Conservation (phyloP, 352 stramenopile genomes). For the Phytophthora megakarya region DNA sequence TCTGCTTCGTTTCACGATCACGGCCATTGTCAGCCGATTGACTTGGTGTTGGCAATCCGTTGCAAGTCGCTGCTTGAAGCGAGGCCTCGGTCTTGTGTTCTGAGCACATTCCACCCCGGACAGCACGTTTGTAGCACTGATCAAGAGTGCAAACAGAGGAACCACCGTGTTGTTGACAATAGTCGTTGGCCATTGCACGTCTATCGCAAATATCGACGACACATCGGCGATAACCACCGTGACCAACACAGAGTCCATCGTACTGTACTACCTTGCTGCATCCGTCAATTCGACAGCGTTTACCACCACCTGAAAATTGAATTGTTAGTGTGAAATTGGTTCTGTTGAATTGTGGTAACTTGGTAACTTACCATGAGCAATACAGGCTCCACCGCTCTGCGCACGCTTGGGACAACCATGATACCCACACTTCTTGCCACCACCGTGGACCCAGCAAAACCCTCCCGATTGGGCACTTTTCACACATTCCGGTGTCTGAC, state of each 20-base stretch:
- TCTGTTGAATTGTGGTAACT: too few relatives aligned
- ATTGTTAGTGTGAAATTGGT: background rate
- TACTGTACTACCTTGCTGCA: conserved; percentile 76
- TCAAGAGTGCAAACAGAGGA: conserved; percentile 31
- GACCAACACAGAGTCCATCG: conserved; percentile 57
- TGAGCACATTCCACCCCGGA: conserved; percentile 35
- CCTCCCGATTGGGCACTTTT: conserved; percentile 47
- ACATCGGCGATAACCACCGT: conserved; percentile 59
- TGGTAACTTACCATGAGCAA: conserved; percentile 49
- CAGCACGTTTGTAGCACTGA: conserved; percentile 30
- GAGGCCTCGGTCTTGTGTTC: conserved; percentile 31
- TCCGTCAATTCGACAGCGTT: conserved; percentile 46
- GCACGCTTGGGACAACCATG: conserved; percentile 49
- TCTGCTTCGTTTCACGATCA: background rate
- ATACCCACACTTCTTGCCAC: conserved; percentile 62
- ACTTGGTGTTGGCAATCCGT: conserved; percentile 7
- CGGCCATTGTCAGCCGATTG: conserved; percentile 13
- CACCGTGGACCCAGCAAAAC: conserved; percentile 53
- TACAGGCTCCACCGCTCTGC: conserved; percentile 54
- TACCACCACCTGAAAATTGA: conserved; percentile 35
- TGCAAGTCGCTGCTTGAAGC: conserved; percentile 1
- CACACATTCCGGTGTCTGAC: conserved; percentile 27
- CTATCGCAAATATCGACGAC: conserved; percentile 39
- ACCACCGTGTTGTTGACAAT: conserved; percentile 50
- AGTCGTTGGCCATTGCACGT: conserved; percentile 50